phyloP scores from a whole-genome alignment of 75 land plant species.

The Selaginella tamariscina region DNA sequence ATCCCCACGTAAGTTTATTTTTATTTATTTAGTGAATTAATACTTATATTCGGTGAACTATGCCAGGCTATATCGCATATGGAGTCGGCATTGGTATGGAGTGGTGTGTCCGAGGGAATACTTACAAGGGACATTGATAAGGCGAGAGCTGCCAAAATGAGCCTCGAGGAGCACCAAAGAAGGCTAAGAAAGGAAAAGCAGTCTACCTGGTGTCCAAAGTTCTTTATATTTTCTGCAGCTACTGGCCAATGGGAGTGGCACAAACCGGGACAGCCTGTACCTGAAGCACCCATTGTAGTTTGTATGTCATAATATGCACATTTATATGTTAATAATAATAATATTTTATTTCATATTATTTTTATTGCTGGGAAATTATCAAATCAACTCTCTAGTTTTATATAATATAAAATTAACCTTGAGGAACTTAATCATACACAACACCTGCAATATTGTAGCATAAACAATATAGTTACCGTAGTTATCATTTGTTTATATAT shows the following conservation, averaged over 20 bases:
- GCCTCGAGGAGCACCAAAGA: constrained; percentile 52
- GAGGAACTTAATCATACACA: too few species aligned
- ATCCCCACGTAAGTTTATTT: constrained; percentile 36
- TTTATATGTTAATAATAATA: too few species aligned
- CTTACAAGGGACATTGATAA: constrained; percentile 50
- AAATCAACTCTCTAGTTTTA: too few species aligned
- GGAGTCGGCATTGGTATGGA: constrained; percentile 68
- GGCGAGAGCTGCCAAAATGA: constrained; percentile 53
- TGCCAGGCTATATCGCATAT: constrained; percentile 40
- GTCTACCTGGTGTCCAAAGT: constrained; percentile 47
- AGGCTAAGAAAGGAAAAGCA: constrained; percentile 26
- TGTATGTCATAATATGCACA: too few species aligned
- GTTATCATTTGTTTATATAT: too few species aligned
- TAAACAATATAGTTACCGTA: too few species aligned
- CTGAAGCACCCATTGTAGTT: constrained; percentile 45
- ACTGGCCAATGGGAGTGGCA: constrained; percentile 54
- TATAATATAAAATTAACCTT: too few species aligned
- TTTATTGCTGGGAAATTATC: too few species aligned
- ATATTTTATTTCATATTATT: too few species aligned
- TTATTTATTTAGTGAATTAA: too few species aligned
- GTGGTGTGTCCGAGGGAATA: constrained; percentile 45
- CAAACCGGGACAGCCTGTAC: constrained; percentile 31
- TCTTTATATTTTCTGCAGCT: constrained; percentile 31
- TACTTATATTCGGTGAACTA: too few species aligned
- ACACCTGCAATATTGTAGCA: too few species aligned